phyloP scores from a whole-genome alignment of 306 rosid genomes.

The Rosa multiflora region DNA sequence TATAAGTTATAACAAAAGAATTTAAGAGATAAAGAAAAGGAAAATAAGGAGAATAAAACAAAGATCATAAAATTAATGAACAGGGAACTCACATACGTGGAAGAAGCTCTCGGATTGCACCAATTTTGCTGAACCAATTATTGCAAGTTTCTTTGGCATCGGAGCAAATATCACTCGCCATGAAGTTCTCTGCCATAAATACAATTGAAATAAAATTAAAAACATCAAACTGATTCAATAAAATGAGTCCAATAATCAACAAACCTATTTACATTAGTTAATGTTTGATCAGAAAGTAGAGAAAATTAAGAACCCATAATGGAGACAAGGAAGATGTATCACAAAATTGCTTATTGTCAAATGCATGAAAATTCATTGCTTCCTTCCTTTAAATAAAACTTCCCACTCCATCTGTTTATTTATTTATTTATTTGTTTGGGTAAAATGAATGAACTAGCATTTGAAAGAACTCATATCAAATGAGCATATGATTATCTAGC shows the following conservation, averaged over 20 bases:
- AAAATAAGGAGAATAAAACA: neutral
- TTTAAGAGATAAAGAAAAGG: conserved; percentile 9
- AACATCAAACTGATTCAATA: conserved; percentile 12
- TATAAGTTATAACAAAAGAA: neutral
- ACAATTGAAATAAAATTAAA: conserved; percentile 22
- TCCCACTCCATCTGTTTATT: neutral
- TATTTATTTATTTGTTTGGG: neutral
- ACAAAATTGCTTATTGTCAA: neutral
- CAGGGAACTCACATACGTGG: conserved; percentile 82
- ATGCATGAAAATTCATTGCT: neutral
- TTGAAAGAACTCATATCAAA: neutral
- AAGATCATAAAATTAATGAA: neutral
- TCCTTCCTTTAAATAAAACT: neutral
- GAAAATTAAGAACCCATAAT: neutral
- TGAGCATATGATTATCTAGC: neutral
- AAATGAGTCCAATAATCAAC: conserved; percentile 19
- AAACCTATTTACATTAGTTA: conserved; percentile 1
- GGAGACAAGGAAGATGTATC: neutral
- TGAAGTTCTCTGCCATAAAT: conserved; percentile 60
- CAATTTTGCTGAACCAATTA: conserved; percentile 95
- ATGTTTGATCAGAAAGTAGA: neutral
- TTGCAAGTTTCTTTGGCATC: conserved; percentile 96
- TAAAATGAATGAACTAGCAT: neutral
- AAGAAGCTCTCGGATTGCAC: conserved; percentile 92
- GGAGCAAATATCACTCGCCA: conserved; percentile 53